These are phyloP conservation scores for Globisporangium acanthophoron DNA, from an alignment of 352 stramenopile species.

Conservation along the genomic window DNA sequence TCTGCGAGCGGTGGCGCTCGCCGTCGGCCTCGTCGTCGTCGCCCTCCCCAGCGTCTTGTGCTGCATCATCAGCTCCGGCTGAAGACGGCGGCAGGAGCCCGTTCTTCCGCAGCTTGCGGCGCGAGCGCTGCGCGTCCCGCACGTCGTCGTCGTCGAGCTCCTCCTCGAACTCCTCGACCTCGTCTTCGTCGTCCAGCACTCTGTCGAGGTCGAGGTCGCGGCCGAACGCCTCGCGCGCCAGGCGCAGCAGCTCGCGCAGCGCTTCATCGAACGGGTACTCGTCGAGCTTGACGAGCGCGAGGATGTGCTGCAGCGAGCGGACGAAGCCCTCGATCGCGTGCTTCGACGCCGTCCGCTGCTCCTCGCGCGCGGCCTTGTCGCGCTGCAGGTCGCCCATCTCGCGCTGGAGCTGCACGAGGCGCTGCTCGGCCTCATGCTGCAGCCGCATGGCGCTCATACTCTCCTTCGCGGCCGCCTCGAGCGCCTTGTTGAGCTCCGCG, in stretches of 20 bases:
- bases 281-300: slow-evolving; percentile 67
- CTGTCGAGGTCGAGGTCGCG: slow-evolving; percentile 36
- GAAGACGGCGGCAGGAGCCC: slow-evolving; percentile 10
- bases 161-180: slow-evolving; percentile 52
- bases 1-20: slow-evolving; percentile 16
- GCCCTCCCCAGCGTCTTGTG: slow-evolving; percentile 4
- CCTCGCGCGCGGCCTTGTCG: slow-evolving; percentile 45
- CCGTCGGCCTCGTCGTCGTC: slow-evolving; percentile 3
- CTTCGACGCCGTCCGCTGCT: slow-evolving; percentile 50
- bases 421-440: slow-evolving; percentile 34
- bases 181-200: slow-evolving; percentile 60
- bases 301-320: slow-evolving; percentile 55
- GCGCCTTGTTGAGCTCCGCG: slow-evolving; percentile 46
- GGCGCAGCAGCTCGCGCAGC: slow-evolving; percentile 55
- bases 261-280: slow-evolving; percentile 78
- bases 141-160: slow-evolving; percentile 53
- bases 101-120: slow-evolving; percentile 17
- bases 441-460: slow-evolving; percentile 26
- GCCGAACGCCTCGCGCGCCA: slow-evolving; percentile 58
- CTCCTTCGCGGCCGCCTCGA: slow-evolving; percentile 49
- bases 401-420: slow-evolving; percentile 30
- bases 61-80: neutral
- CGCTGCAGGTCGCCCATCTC: slow-evolving; percentile 62
- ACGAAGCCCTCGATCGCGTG: slow-evolving; percentile 48
- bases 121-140: slow-evolving; percentile 19